These are phyloP conservation scores for Paraconiothyrium brasiliense DNA, from an alignment of 2,329 filamentous ascomycete genomes.

Conservation along the genomic window DNA sequence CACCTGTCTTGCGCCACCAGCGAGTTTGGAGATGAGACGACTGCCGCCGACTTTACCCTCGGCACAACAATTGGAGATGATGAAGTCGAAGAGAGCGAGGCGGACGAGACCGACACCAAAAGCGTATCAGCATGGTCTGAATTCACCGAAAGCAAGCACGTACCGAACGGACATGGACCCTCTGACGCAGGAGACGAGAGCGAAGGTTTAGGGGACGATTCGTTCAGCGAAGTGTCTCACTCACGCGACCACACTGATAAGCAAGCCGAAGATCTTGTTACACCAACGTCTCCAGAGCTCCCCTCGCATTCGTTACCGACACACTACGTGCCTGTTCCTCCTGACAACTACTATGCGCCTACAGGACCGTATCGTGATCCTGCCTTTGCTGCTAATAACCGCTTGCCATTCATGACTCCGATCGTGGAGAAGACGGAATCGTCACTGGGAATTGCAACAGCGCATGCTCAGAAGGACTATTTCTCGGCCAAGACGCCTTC, in stretches of 20 bases:
- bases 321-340: constrained; percentile 80
- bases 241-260: constrained; percentile 39
- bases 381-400: constrained; percentile 82
- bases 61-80: constrained; percentile 46
- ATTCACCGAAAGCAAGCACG: constrained; percentile 77
- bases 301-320: constrained; percentile 54
- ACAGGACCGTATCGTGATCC: constrained; percentile 83
- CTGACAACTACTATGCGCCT: constrained; percentile 85
- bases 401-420: constrained; percentile 97
- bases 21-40: constrained; percentile 71
- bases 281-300: constrained; percentile 57
- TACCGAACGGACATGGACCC: constrained; percentile 57
- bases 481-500: constrained; percentile 80
- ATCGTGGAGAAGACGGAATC: constrained; percentile 96
- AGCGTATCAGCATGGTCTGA: constrained; percentile 86
- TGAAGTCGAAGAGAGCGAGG: constrained; percentile 38
- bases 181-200: constrained; percentile 51
- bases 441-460: constrained; percentile 69
- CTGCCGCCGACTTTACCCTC: constrained; percentile 60
- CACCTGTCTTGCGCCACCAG: constrained; percentile 70
- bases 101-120: constrained; percentile 49
- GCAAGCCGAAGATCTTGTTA: constrained; percentile 54
- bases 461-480: constrained; percentile 64
- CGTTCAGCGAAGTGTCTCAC: constrained; percentile 45
- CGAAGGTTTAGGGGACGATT: constrained; percentile 45